Percentiles rank a stretch among this genome's conserved stretches.
Evolutionary conservation across 345 rosid genomes (phyloP).

Genomic region (Aquilaria sinensis): DNA sequence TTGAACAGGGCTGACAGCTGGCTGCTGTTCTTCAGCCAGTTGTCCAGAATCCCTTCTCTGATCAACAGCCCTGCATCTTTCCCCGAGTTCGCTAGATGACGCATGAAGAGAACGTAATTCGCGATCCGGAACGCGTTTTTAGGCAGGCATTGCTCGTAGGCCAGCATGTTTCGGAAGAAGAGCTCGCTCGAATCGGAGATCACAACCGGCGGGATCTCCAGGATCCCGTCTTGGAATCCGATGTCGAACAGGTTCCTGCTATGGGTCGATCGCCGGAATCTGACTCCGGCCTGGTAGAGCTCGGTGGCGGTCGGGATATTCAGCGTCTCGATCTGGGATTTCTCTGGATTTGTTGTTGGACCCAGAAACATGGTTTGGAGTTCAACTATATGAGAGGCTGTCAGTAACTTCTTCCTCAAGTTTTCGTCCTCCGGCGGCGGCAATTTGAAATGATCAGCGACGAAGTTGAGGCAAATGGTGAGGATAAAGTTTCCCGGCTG

Average conservation of each 20-base stretch:
- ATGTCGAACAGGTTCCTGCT: not conserved
- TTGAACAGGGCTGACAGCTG: not conserved
- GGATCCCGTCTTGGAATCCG: slow-evolving; percentile 11
- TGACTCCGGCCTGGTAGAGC: slow-evolving; percentile 1
- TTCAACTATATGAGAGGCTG: slow-evolving; percentile 13
- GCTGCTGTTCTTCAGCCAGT: not conserved
- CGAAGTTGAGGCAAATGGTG: no score
- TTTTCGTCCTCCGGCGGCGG: not conserved
- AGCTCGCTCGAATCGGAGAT: not conserved
- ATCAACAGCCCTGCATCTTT: slow-evolving; percentile 13
- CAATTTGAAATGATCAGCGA: no score
- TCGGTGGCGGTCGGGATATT: not conserved
- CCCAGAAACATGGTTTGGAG: slow-evolving; percentile 1
- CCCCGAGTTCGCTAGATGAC: not conserved
- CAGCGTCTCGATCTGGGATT: not conserved
- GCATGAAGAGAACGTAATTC: not conserved
- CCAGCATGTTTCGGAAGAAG: slow-evolving; percentile 6
- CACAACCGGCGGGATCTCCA: not conserved
- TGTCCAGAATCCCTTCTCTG: slow-evolving; percentile 1
- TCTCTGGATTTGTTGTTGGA: not conserved
- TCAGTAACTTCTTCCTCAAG: not conserved
- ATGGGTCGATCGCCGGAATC: slow-evolving; percentile 9
- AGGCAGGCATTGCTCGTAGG: slow-evolving; percentile 17
- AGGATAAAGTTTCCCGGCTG: no score
- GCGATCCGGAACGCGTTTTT: not conserved